Evolutionary conservation across 805 yeast species (phyloP).

Genomic region (Phaffomyces thermotolerans): DNA sequence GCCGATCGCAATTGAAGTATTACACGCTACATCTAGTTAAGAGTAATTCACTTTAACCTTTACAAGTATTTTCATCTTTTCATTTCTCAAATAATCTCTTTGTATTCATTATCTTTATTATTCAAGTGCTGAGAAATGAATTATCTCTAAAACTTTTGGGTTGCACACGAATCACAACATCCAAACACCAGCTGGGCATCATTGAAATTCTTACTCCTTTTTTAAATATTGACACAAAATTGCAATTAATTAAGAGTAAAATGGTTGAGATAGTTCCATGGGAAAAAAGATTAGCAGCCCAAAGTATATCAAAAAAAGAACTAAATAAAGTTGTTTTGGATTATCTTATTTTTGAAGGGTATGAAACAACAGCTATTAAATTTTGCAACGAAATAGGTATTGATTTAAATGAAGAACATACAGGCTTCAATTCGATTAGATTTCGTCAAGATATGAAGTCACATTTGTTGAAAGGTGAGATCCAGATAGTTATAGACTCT

Average conservation of each 20-base stretch:
- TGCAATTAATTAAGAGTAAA: background rate
- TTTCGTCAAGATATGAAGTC: constrained; percentile 47
- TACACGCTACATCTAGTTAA: too few species aligned
- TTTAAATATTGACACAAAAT: too few species aligned
- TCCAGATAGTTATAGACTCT: constrained; percentile 48
- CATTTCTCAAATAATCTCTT: too few species aligned
- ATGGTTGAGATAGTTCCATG: background rate
- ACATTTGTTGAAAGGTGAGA: constrained; percentile 50
- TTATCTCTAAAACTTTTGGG: too few species aligned
- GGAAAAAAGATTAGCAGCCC: background rate
- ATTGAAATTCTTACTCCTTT: too few species aligned
- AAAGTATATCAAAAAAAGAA: background rate
- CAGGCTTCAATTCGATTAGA: constrained; percentile 31
- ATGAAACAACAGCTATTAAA: constrained; percentile 53
- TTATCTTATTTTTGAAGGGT: constrained; percentile 73
- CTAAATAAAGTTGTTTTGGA: constrained; percentile 47
- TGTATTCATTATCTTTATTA: too few species aligned
- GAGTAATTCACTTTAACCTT: too few species aligned
- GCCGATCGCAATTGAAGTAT: too few species aligned
- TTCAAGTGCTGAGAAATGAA: too few species aligned
- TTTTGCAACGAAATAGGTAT: constrained; percentile 26
- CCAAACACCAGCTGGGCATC: too few species aligned
- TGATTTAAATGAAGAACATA: constrained; percentile 23
- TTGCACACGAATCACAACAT: too few species aligned
- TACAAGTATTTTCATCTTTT: too few species aligned